phyloP scores from a whole-genome alignment of 495 filamentous ascomycete genomes.

The Hypoxylon trugodes region DNA sequence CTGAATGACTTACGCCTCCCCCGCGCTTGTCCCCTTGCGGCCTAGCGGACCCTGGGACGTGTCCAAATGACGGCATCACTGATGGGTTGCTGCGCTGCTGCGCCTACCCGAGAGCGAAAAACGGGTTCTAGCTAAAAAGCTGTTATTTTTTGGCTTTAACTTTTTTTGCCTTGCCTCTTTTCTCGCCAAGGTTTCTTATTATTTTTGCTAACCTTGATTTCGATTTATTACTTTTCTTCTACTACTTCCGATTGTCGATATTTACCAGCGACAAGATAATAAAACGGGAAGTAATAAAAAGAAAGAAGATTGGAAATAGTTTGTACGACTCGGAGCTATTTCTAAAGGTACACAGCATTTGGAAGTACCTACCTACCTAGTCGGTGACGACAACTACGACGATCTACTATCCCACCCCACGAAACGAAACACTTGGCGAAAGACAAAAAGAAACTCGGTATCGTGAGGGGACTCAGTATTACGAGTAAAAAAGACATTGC shows the following conservation, averaged over 20 bases:
- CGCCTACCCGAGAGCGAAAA: conserved; percentile 26
- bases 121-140: conserved; percentile 12
- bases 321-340: too few species aligned
- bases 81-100: too few species aligned
- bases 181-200: conserved; percentile 9
- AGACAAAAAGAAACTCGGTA: neutral
- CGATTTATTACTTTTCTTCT: neutral
- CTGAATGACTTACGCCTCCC: conserved; percentile 3
- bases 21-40: conserved; percentile 24
- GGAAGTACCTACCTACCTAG: too few species aligned
- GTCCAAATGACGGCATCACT: conserved; percentile 42
- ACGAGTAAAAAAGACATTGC: neutral
- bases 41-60: conserved; percentile 35
- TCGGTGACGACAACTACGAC: neutral
- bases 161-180: too few species aligned
- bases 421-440: neutral
- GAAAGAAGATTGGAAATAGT: too few species aligned
- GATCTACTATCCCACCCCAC: neutral
- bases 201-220: neutral
- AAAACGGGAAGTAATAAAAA: too few species aligned
- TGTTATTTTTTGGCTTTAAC: neutral
- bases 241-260: too few species aligned
- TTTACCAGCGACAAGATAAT: too few species aligned
- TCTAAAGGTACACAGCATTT: too few species aligned
- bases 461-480: neutral